A percentile compares a stretch with the other conserved stretches of the same genome.
Conservation (phyloP, 2,329 filamentous ascomycete genomes). For the Amauroascus niger region DNA sequence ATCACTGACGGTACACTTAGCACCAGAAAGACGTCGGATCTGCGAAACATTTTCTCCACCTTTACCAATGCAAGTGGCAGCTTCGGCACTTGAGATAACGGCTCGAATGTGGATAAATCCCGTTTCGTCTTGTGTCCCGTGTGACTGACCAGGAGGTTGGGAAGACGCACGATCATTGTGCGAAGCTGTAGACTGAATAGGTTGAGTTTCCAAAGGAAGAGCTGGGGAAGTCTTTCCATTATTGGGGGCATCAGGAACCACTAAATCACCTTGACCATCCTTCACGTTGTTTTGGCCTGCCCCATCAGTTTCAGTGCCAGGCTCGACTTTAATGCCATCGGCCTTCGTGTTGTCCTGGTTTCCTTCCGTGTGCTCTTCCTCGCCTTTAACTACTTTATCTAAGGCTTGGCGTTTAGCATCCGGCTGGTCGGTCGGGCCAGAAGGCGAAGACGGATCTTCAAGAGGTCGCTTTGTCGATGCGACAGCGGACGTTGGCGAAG, state of each 20-base stretch:
- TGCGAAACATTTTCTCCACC: conserved; percentile 97
- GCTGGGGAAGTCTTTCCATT: conserved; percentile 43
- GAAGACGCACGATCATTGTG: conserved; percentile 43
- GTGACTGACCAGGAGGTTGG: conserved; percentile 30
- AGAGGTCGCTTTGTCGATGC: conserved; percentile 71
- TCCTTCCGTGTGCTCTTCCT: conserved; percentile 38
- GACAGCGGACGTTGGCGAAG: conserved; percentile 45
- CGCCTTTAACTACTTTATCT: conserved; percentile 75
- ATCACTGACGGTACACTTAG: conserved; percentile 97
- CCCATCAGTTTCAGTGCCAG: conserved; percentile 24
- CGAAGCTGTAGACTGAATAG: conserved; percentile 49
- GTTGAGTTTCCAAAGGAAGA: conserved; percentile 44
- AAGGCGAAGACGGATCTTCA: conserved; percentile 93
- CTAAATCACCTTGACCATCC: conserved; percentile 58
- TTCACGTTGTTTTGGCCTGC: conserved; percentile 39
- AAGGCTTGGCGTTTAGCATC: conserved; percentile 94
- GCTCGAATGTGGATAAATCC: conserved; percentile 95
- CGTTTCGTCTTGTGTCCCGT: conserved; percentile 69
- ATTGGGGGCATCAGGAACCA: conserved; percentile 55
- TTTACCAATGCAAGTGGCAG: conserved; percentile 96
- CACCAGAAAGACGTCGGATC: conserved; percentile 87
- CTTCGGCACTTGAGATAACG: conserved; percentile 94
- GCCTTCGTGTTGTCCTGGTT: conserved; percentile 26
- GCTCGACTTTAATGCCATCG: conserved; percentile 38
- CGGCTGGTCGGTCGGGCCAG: conserved; percentile 80